A percentile compares a stretch with the other conserved stretches of the same genome.
Evolutionary conservation across 495 filamentous ascomycete species (phyloP).

Genomic region (Podospora conica): DNA sequence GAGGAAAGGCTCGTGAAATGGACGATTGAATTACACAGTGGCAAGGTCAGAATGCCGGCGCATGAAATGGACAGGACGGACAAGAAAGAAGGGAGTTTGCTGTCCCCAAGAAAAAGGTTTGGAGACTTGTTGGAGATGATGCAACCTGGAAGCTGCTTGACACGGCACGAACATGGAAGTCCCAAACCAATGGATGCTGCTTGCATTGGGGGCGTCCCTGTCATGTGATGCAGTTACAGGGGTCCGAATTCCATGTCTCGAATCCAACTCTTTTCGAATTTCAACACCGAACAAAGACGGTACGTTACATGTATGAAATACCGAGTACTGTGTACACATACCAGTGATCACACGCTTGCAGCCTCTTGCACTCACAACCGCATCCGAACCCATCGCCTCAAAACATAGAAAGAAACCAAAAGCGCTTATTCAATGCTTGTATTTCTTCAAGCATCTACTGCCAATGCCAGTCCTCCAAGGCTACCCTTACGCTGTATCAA

Average conservation of each 20-base stretch:
- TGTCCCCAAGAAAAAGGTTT: neutral
- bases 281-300: too few relatives aligned
- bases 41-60: neutral
- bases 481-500: neutral
- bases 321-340: too few relatives aligned
- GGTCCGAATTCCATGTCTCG: neutral
- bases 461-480: too few relatives aligned
- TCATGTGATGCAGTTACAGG: slow-evolving; percentile 14
- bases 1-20: neutral
- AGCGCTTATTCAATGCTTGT: neutral
- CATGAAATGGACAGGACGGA: neutral
- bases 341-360: neutral
- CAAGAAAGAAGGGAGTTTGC: neutral
- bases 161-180: neutral
- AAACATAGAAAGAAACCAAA: neutral
- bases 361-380: neutral
- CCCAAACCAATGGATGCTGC: neutral
- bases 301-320: too few relatives aligned
- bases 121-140: slow-evolving; percentile 14
- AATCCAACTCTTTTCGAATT: neutral
- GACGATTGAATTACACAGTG: neutral
- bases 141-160: slow-evolving; percentile 17
- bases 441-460: neutral
- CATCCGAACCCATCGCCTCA: neutral
- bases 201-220: neutral